These are phyloP conservation scores for Paraphoma chrysanthemicola DNA, from an alignment of 2,329 filamentous ascomycete species.

Conservation along the genomic window DNA sequence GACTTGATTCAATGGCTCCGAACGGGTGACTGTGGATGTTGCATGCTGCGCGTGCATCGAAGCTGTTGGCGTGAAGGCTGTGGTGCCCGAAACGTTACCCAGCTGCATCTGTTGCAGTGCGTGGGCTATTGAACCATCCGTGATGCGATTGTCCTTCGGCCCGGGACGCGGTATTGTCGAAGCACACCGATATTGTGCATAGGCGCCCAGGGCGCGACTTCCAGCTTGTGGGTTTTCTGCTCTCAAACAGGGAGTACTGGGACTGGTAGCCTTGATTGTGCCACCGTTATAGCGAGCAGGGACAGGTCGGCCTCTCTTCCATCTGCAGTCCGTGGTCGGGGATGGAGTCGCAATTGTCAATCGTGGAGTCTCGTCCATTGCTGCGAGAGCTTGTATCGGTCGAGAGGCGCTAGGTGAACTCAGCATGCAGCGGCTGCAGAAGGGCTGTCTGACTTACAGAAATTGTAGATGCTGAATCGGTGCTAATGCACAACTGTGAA, in stretches of 20 bases:
- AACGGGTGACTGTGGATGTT: background rate
- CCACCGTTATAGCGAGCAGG: slow-evolving; percentile 4
- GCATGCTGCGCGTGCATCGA: background rate
- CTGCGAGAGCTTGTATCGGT: background rate
- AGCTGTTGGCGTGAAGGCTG: slow-evolving; percentile 17
- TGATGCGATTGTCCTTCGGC: background rate
- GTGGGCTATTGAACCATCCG: background rate
- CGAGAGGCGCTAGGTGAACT: too few relatives aligned
- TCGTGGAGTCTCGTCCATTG: slow-evolving; percentile 12
- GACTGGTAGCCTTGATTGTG: too few relatives aligned
- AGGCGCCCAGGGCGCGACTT: background rate
- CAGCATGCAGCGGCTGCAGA: too few relatives aligned
- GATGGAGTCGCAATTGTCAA: slow-evolving; percentile 5
- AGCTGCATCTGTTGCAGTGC: slow-evolving; percentile 6
- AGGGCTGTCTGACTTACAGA: background rate
- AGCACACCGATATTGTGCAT: background rate
- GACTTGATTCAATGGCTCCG: background rate
- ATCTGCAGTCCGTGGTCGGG: slow-evolving; percentile 15
- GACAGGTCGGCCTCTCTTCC: slow-evolving; percentile 29
- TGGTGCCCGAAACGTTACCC: slow-evolving; percentile 7
- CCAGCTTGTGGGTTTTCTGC: background rate
- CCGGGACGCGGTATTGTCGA: slow-evolving; percentile 6
- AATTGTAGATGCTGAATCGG: too few relatives aligned
- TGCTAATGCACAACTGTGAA: too few relatives aligned
- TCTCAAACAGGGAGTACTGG: too few relatives aligned